Conservation (phyloP, 2,329 filamentous ascomycete genomes). For the Gliomastix tumulicola region DNA sequence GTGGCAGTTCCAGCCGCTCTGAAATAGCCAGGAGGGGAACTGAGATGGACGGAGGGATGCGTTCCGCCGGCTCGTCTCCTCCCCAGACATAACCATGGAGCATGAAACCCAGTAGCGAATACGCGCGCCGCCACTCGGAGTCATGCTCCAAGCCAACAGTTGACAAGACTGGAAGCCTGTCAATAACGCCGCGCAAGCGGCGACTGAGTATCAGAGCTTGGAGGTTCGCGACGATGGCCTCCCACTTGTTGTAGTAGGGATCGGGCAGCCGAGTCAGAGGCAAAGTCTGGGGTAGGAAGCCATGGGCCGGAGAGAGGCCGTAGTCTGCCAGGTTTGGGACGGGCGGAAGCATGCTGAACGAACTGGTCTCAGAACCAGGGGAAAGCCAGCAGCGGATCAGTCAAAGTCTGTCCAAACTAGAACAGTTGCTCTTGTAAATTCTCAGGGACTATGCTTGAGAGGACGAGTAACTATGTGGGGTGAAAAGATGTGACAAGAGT, state of each 20-base stretch:
- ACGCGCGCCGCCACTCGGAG: slow-evolving; percentile 89
- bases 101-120: slow-evolving; percentile 84
- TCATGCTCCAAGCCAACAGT: slow-evolving; percentile 76
- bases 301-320: slow-evolving; percentile 69
- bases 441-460: no score
- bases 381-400: no score
- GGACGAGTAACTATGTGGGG: no score
- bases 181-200: slow-evolving; percentile 71
- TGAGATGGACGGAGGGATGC: slow-evolving; percentile 73
- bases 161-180: slow-evolving; percentile 75
- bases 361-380: no score
- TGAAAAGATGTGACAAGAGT: no score
- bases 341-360: slow-evolving; percentile 52
- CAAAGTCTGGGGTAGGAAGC: slow-evolving; percentile 78
- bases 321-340: slow-evolving; percentile 66
- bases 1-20: slow-evolving; percentile 73
- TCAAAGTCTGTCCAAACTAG: no score
- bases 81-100: slow-evolving; percentile 96
- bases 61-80: slow-evolving; percentile 73
- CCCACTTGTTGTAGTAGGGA: slow-evolving; percentile 93
- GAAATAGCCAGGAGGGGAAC: slow-evolving; percentile 76
- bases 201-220: slow-evolving; percentile 82
- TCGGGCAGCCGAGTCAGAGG: slow-evolving; percentile 79
- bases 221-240: slow-evolving; percentile 76
- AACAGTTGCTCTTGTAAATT: no score